These are phyloP conservation scores for Cetradonia linearis DNA, from an alignment of 495 filamentous ascomycete genomes.

Conservation along the genomic window DNA sequence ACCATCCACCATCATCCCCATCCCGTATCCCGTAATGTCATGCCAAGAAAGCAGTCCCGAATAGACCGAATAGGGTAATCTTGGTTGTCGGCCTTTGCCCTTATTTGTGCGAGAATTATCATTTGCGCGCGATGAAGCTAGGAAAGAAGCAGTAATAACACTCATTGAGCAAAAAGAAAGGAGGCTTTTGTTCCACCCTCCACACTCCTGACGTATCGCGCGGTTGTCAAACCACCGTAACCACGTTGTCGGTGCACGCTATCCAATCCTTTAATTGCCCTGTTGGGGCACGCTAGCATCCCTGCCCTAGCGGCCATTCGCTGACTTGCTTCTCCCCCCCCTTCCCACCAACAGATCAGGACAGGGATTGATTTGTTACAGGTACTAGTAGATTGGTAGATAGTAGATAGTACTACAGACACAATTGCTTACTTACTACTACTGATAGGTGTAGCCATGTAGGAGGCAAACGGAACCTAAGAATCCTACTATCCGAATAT, in stretches of 20 bases:
- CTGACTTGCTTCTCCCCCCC: background rate
- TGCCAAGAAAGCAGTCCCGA: background rate
- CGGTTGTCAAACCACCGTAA: conserved; percentile 4
- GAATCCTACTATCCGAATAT: background rate
- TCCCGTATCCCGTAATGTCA: background rate
- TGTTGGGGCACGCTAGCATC: conserved; percentile 1
- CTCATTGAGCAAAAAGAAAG: too few relatives aligned
- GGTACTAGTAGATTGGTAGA: too few relatives aligned
- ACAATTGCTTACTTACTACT: background rate
- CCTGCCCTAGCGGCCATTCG: background rate
- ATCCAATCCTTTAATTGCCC: conserved; percentile 5
- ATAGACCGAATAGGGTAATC: background rate
- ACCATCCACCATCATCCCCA: too few relatives aligned
- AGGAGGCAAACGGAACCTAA: background rate
- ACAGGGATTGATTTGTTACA: background rate
- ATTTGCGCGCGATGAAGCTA: too few relatives aligned
- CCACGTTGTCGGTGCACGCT: conserved; percentile 11
- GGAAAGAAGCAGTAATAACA: too few relatives aligned
- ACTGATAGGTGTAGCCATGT: background rate
- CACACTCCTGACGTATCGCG: conserved; percentile 3
- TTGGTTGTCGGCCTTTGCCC: background rate
- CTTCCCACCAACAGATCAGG: conserved; percentile 2
- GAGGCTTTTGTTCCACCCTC: background rate
- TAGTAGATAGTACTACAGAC: too few relatives aligned
- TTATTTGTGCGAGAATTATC: background rate